Conservation (phyloP, 2,329 filamentous ascomycete species). For the Dissoconium aciculare region DNA sequence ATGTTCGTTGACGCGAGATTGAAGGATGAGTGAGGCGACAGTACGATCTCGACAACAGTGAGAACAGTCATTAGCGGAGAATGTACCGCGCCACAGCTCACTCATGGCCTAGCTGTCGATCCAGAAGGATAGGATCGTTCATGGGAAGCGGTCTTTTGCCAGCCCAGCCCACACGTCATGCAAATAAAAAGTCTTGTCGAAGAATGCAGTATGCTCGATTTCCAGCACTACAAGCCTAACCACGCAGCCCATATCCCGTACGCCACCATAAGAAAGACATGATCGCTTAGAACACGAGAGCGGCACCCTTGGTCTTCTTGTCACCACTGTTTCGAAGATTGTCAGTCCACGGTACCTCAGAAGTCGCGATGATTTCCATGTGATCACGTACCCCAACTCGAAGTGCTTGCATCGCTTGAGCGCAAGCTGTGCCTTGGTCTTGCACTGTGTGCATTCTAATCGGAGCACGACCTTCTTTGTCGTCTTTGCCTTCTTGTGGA, state of each 20-base stretch:
- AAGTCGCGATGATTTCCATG: slow-evolving; percentile 15
- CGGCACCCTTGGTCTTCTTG: slow-evolving; percentile 99
- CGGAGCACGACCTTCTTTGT: slow-evolving; percentile 99
- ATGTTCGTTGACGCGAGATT: too few relatives aligned
- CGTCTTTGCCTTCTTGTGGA: slow-evolving; percentile 99
- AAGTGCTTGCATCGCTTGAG: slow-evolving; percentile 99
- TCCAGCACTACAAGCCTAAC: slow-evolving; percentile 12
- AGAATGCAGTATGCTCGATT: slow-evolving; percentile 3
- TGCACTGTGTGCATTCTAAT: slow-evolving; percentile 94
- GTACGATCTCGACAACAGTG: too few relatives aligned
- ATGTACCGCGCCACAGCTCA: too few relatives aligned
- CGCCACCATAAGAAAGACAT: slow-evolving; percentile 22
- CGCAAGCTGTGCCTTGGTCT: slow-evolving; percentile 93
- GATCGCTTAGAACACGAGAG: slow-evolving; percentile 86
- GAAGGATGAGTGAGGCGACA: too few relatives aligned
- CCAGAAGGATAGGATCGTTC: too few relatives aligned
- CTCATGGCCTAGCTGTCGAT: too few relatives aligned
- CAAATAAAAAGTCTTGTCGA: background rate
- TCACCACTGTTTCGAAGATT: slow-evolving; percentile 97
- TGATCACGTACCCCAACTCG: slow-evolving; percentile 74
- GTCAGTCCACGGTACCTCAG: slow-evolving; percentile 27
- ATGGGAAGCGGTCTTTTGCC: too few relatives aligned
- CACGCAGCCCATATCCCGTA: slow-evolving; percentile 14
- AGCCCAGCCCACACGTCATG: too few relatives aligned
- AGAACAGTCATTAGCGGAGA: too few relatives aligned